phyloP scores from a whole-genome alignment of 2,329 filamentous ascomycete genomes.

The Aspergillus costaricaensis region DNA sequence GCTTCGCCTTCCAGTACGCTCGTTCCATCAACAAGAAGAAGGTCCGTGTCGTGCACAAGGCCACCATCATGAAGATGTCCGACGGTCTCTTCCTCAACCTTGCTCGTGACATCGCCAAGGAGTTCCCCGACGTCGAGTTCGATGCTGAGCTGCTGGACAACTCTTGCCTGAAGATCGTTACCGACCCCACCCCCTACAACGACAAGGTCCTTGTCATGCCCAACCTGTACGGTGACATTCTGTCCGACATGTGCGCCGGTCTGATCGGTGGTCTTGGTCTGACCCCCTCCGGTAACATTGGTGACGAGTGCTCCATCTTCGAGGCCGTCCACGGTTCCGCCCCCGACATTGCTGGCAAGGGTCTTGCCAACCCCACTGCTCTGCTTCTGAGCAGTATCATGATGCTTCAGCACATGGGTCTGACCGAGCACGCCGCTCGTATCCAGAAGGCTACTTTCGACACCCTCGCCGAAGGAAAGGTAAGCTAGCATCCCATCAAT shows the following conservation, averaged over 20 bases:
- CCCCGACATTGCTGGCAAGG: slow-evolving; percentile 94
- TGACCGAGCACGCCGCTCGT: slow-evolving; percentile 77
- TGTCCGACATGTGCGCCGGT: slow-evolving; percentile 99
- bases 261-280: slow-evolving; percentile 96
- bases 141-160: slow-evolving; percentile 98
- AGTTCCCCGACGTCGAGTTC: slow-evolving; percentile 94
- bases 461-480: slow-evolving; percentile 93
- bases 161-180: slow-evolving; percentile 98
- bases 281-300: slow-evolving; percentile 97
- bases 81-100: slow-evolving; percentile 96
- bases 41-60: slow-evolving; percentile 98
- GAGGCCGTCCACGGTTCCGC: slow-evolving; percentile 98
- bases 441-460: slow-evolving; percentile 96
- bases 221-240: slow-evolving; percentile 99
- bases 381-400: slow-evolving; percentile 95
- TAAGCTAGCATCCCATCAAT: slow-evolving; percentile 35
- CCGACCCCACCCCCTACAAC: slow-evolving; percentile 94
- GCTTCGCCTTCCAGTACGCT: slow-evolving; percentile 98
- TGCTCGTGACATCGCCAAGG: slow-evolving; percentile 83
- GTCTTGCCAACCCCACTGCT: slow-evolving; percentile 94
- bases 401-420: slow-evolving; percentile 99
- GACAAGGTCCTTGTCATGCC: slow-evolving; percentile 98
- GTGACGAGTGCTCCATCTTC: slow-evolving; percentile 99
- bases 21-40: slow-evolving; percentile 90
- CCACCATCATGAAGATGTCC: slow-evolving; percentile 99